Conservation (phyloP, 2,329 filamentous ascomycete genomes). For the Diaporthe sp. region DNA sequence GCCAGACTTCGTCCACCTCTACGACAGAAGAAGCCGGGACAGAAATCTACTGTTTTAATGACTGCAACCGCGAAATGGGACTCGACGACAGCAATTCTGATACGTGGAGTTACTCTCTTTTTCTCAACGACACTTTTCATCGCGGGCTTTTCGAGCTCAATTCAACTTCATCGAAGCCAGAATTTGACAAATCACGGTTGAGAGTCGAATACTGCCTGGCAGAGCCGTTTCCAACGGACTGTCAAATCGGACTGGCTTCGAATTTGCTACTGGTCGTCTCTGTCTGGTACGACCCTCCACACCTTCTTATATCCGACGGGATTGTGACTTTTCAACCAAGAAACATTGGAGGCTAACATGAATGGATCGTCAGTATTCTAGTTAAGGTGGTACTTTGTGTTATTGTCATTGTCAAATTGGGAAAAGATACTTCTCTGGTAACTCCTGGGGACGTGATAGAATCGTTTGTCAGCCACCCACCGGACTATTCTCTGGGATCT, state of each 20-base stretch:
- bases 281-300: not conserved
- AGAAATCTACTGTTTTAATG: not conserved
- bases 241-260: not conserved
- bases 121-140: fast-evolving
- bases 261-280: not conserved
- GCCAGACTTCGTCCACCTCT: not conserved
- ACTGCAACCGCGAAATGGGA: not conserved
- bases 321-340: not conserved
- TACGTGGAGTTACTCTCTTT: not conserved
- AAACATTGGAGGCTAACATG: not conserved
- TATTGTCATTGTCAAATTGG: not conserved
- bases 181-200: not conserved
- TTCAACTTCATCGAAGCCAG: not conserved
- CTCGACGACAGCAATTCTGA: not conserved
- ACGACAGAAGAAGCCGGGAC: not conserved
- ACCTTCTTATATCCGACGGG: not conserved
- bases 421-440: not conserved
- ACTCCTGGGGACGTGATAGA: constrained; percentile 23
- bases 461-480: constrained; percentile 17
- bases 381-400: not conserved
- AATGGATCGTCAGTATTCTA: not conserved
- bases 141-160: not conserved
- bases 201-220: constrained; percentile 8
- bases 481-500: not conserved
- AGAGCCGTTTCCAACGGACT: not conserved